Evolutionary conservation across 2,329 filamentous ascomycete species (phyloP).

Genomic region (Colletotrichum euphorbiae): DNA sequence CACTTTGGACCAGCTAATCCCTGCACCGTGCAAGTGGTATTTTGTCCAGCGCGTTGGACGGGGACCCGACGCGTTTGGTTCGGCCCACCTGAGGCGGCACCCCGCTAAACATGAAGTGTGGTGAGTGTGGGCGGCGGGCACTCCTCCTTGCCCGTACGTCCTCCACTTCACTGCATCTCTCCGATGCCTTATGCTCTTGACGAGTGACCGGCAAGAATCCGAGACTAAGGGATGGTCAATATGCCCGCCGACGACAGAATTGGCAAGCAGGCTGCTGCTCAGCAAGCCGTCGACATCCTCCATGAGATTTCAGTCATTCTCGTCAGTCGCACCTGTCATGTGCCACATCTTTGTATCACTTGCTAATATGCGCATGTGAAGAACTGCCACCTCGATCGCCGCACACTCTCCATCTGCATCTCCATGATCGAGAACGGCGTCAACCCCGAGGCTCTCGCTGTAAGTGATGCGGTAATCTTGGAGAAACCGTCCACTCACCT

Average conservation of each 20-base stretch:
- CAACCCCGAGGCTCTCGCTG: conserved; percentile 93
- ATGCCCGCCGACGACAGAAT: conserved; percentile 57
- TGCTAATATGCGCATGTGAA: conserved; percentile 51
- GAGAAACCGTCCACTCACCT: background rate
- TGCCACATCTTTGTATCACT: background rate
- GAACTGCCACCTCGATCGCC: conserved; percentile 94
- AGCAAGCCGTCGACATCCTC: conserved; percentile 85
- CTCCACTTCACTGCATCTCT: conserved; percentile 5
- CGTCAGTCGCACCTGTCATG: conserved; percentile 62
- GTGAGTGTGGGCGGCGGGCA: background rate
- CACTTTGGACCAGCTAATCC: conserved; percentile 24
- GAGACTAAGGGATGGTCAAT: conserved; percentile 3
- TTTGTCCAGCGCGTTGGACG: conserved; percentile 26
- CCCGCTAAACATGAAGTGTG: conserved; percentile 8
- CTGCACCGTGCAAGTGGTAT: conserved; percentile 21
- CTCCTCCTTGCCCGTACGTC: background rate
- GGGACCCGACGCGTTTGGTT: conserved; percentile 28
- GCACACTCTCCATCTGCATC: conserved; percentile 93
- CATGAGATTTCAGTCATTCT: conserved; percentile 90
- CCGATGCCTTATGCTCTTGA: background rate
- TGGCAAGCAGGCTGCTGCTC: conserved; percentile 80
- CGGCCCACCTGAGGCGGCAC: background rate
- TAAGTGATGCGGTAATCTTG: conserved; percentile 60
- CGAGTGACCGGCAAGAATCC: conserved; percentile 3
- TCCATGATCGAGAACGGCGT: conserved; percentile 98